phyloP scores from a whole-genome alignment of 805 yeast species.

The Pichia occidentalis region DNA sequence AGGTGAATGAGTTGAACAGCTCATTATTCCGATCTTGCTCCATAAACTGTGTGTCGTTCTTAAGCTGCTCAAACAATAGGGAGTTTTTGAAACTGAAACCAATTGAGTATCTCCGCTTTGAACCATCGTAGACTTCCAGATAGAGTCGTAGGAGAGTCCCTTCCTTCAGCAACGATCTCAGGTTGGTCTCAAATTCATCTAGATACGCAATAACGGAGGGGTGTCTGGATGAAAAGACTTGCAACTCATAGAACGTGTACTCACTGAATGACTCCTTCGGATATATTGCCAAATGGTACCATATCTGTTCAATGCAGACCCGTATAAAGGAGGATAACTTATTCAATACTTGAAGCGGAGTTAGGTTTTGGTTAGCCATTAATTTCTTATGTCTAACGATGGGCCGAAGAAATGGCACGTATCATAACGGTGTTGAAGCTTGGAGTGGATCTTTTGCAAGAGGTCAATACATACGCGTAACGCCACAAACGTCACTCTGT shows the following conservation, averaged over 20 bases:
- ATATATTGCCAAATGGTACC: conserved; percentile 48
- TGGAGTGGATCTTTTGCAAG: too few relatives aligned
- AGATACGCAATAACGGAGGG: conserved; percentile 37
- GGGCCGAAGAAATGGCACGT: too few relatives aligned
- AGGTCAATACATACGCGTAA: too few relatives aligned
- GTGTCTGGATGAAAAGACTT: conserved; percentile 39
- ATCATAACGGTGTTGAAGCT: too few relatives aligned
- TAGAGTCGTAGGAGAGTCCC: conserved; percentile 24
- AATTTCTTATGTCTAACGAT: too few relatives aligned
- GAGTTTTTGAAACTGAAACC: conserved; percentile 28
- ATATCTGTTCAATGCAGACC: conserved; percentile 37
- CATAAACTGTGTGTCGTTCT: conserved; percentile 4
- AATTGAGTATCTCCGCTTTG: conserved; percentile 16
- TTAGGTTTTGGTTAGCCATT: background rate
- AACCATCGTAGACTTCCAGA: conserved; percentile 17
- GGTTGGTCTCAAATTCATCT: conserved; percentile 25
- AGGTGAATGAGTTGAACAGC: conserved; percentile 3
- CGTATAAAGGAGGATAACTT: conserved; percentile 3
- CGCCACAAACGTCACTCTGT: too few relatives aligned
- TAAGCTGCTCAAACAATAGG: conserved; percentile 20
- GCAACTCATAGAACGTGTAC: conserved; percentile 37
- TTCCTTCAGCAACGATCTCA: conserved; percentile 13
- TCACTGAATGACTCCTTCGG: conserved; percentile 43
- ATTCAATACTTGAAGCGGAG: background rate
- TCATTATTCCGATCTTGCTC: background rate